Percentiles rank a stretch among this genome's conserved stretches.
Evolutionary conservation across 1,284 basidiomycete species (phyloP).

Genomic region (Cutaneotrichosporon dermatis): DNA sequence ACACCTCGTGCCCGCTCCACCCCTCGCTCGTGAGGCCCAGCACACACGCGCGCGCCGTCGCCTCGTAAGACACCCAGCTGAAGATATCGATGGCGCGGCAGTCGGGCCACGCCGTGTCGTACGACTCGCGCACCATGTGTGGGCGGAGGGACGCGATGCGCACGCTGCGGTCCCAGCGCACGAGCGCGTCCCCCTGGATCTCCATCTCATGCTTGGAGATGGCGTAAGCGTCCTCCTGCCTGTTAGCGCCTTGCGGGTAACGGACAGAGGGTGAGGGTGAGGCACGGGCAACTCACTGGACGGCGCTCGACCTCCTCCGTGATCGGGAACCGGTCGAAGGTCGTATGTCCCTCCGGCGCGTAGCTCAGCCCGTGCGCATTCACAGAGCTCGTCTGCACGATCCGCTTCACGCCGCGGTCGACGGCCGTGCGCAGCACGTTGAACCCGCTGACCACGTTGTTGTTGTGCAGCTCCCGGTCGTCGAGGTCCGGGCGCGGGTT

Average conservation of each 20-base stretch:
- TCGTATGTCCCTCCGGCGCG: slow-evolving; percentile 24
- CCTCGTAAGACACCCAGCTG: slow-evolving; percentile 35
- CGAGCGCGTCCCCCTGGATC: slow-evolving; percentile 41
- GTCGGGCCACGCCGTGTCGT: slow-evolving; percentile 12
- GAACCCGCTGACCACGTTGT: slow-evolving; percentile 39
- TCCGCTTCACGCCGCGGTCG: slow-evolving; percentile 33
- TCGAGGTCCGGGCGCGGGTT: slow-evolving; percentile 30
- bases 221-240: slow-evolving; percentile 39
- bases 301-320: slow-evolving; percentile 28
- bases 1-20: slow-evolving; percentile 42
- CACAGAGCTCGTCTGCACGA: slow-evolving; percentile 45
- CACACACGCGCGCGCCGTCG: slow-evolving; percentile 38
- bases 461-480: slow-evolving; percentile 39
- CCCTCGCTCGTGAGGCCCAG: slow-evolving; percentile 30
- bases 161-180: slow-evolving; percentile 20
- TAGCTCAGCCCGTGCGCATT: slow-evolving; percentile 40
- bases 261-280: neutral
- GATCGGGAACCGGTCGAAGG: slow-evolving; percentile 34
- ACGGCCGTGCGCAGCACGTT: slow-evolving; percentile 45
- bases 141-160: slow-evolving; percentile 47
- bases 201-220: slow-evolving; percentile 45
- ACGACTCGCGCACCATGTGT: slow-evolving; percentile 32
- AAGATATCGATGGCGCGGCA: slow-evolving; percentile 33
- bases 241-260: neutral
- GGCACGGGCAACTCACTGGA: slow-evolving; percentile 24